Conservation (phyloP, 1,284 basidiomycete species). For the Fomitopsis palustris region DNA sequence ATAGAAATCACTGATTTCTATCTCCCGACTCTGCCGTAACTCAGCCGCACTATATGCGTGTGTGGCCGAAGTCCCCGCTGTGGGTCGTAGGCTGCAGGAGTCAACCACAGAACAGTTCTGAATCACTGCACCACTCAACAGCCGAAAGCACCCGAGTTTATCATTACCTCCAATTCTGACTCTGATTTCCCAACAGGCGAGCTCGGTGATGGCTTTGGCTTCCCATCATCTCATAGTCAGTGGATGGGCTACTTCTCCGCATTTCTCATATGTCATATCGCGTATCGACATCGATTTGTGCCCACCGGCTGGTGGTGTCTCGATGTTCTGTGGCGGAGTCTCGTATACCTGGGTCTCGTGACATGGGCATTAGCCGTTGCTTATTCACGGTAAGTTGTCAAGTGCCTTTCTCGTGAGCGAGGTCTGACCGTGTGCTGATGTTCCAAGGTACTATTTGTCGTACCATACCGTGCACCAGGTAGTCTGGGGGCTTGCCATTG, state of each 20-base stretch:
- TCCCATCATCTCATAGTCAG: slow-evolving; percentile 86
- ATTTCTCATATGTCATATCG: slow-evolving; percentile 73
- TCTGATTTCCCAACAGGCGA: slow-evolving; percentile 34
- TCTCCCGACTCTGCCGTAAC: no score
- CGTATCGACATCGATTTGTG: slow-evolving; percentile 64
- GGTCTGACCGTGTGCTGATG: not conserved
- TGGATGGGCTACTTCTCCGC: slow-evolving; percentile 86
- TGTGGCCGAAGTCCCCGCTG: no score
- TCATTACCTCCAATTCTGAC: not conserved
- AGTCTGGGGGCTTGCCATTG: slow-evolving; percentile 69
- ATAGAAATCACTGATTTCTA: no score
- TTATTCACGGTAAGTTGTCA: slow-evolving; percentile 63
- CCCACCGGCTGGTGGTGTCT: slow-evolving; percentile 47
- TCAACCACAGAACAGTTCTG: no score
- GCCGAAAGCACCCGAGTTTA: no score
- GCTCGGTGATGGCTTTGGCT: slow-evolving; percentile 77
- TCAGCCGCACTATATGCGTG: no score
- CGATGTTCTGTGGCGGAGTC: slow-evolving; percentile 44
- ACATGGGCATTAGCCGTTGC: slow-evolving; percentile 64
- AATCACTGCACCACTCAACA: no score
- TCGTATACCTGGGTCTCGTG: slow-evolving; percentile 50
- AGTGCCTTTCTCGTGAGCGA: not conserved
- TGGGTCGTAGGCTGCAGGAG: no score
- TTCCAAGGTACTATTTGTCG: slow-evolving; percentile 58
- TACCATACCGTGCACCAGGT: slow-evolving; percentile 77